Evolutionary conservation across 139 green algal genomes (phyloP).

Genomic region (Diplosphaera chodatii): DNA sequence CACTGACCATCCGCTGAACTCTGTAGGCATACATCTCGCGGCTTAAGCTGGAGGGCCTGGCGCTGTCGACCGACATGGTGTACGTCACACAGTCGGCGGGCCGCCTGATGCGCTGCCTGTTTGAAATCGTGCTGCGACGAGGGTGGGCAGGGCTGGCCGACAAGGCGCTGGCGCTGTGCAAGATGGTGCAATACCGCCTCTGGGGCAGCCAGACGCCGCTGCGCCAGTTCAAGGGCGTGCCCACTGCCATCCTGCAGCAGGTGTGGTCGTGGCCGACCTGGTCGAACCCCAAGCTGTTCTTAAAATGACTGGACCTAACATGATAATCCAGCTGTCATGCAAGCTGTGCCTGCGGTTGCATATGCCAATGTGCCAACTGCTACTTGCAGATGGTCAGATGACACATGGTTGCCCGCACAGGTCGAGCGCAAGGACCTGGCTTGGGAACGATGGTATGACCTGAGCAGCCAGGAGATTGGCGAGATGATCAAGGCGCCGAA

Average conservation of each 20-base stretch:
- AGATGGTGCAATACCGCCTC: slow-evolving; percentile 88
- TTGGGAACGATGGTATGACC: slow-evolving; percentile 97
- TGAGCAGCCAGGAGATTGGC: slow-evolving; percentile 30
- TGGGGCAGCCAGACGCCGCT: slow-evolving; percentile 88
- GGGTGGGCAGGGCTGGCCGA: slow-evolving; percentile 87
- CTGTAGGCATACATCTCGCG: slow-evolving; percentile 89
- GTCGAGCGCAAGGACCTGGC: slow-evolving; percentile 91
- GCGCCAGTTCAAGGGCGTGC: slow-evolving; percentile 81
- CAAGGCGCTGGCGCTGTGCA: slow-evolving; percentile 83
- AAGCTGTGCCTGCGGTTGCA: too few relatives aligned
- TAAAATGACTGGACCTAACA: too few relatives aligned
- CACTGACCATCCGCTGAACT: neutral
- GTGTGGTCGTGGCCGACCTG: too few relatives aligned
- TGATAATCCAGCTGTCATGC: too few relatives aligned
- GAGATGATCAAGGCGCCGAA: slow-evolving; percentile 1
- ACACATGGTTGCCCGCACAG: too few relatives aligned
- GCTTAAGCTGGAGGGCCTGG: slow-evolving; percentile 94
- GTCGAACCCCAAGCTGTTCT: too few relatives aligned
- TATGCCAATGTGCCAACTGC: too few relatives aligned
- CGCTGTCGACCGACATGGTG: slow-evolving; percentile 91
- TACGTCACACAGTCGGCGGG: slow-evolving; percentile 91
- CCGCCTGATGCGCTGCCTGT: slow-evolving; percentile 93
- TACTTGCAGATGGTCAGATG: too few relatives aligned
- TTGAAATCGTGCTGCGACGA: slow-evolving; percentile 90
- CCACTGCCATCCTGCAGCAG: slow-evolving; percentile 51